Evolutionary conservation across 1,139 yeast species (phyloP).

Genomic region (Debaryomyces subglobosus): DNA sequence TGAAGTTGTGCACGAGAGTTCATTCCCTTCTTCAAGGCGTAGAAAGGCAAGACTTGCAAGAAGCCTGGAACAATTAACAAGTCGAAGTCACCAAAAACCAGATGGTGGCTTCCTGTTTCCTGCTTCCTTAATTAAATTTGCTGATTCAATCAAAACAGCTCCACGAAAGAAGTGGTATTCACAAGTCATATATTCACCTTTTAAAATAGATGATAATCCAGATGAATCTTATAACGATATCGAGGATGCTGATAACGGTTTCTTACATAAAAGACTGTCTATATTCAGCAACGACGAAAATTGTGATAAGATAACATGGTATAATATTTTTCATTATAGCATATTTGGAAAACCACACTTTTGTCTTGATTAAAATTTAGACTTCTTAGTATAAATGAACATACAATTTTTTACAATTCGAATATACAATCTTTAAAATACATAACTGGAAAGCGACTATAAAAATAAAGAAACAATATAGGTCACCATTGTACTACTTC

Average conservation of each 20-base stretch:
- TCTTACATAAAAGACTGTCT: conserved; percentile 11
- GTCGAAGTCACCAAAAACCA: conserved; percentile 1
- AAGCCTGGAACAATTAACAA: neutral
- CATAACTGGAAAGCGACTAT: conserved; percentile 1
- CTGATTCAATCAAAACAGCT: conserved; percentile 15
- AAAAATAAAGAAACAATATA: conserved; percentile 2
- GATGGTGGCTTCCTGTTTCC: conserved; percentile 22
- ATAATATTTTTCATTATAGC: conserved; percentile 49
- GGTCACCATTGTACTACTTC: neutral
- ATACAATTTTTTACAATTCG: neutral
- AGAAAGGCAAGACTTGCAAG: neutral
- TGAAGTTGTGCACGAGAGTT: neutral
- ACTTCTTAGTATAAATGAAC: conserved; percentile 3
- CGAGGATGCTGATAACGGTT: neutral
- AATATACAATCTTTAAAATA: conserved; percentile 5
- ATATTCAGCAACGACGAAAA: conserved; percentile 24
- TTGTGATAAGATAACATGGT: conserved; percentile 55
- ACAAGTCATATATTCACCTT: conserved; percentile 21
- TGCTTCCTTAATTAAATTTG: conserved; percentile 23
- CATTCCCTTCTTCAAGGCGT: neutral
- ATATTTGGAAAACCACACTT: conserved; percentile 51
- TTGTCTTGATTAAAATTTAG: conserved; percentile 24
- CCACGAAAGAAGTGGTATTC: conserved; percentile 31
- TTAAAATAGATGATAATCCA: conserved; percentile 5
- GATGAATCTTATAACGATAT: neutral